Conservation (phyloP, 208 protist species). For the Lotmaria passim region DNA sequence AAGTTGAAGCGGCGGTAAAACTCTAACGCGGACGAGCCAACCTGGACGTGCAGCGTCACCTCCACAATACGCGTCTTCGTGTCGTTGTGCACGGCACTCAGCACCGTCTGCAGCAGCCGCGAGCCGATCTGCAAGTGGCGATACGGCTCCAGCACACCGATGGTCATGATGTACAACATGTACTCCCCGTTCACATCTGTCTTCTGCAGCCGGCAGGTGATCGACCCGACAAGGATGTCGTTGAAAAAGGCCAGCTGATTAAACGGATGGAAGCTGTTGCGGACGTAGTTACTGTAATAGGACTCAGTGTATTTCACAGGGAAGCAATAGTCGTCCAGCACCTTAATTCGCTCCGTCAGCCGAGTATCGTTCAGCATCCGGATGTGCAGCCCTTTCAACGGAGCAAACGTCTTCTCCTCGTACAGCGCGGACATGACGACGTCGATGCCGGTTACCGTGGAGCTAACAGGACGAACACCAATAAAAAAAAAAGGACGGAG, state of each 20-base stretch:
- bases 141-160: conserved; percentile 92
- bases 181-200: conserved; percentile 53
- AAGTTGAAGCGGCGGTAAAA: conserved; percentile 91
- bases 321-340: conserved; percentile 82
- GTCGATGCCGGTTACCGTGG: no score
- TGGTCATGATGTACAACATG: conserved; percentile 94
- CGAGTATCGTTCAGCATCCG: conserved; percentile 66
- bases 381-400: conserved; percentile 71
- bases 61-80: conserved; percentile 48
- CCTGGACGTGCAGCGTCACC: conserved; percentile 88
- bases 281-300: conserved; percentile 85
- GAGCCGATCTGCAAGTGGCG: conserved; percentile 86
- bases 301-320: conserved; percentile 82
- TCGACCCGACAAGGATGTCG: conserved; percentile 91
- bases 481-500: conserved; percentile 5
- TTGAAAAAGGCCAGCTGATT: conserved; percentile 89
- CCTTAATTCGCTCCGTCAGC: conserved; percentile 75
- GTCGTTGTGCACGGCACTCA: conserved; percentile 63
- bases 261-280: conserved; percentile 56
- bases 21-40: conserved; percentile 70
- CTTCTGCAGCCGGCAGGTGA: conserved; percentile 89
- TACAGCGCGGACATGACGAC: conserved; percentile 26
- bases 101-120: conserved; percentile 63
- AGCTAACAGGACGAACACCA: not conserved
- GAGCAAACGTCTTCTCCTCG: conserved; percentile 37